phyloP scores from a whole-genome alignment of 1,139 yeast genomes.

The Arxiozyma bovina region DNA sequence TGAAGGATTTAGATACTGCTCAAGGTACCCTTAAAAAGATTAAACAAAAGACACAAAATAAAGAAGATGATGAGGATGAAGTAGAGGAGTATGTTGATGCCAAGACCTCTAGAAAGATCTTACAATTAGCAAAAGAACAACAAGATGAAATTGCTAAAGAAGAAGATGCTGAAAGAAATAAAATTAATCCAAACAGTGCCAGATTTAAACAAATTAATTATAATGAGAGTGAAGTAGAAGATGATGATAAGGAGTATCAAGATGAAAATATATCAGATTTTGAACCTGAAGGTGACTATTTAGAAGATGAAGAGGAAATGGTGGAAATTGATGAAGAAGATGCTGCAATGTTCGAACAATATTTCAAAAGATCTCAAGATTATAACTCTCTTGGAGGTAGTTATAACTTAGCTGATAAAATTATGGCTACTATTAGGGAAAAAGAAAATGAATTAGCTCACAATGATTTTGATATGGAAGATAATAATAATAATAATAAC shows the following conservation, averaged over 20 bases:
- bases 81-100: slow-evolving; percentile 67
- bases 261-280: slow-evolving; percentile 46
- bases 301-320: slow-evolving; percentile 46
- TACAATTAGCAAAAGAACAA: slow-evolving; percentile 83
- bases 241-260: slow-evolving; percentile 36
- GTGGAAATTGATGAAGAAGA: slow-evolving; percentile 61
- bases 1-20: slow-evolving; percentile 62
- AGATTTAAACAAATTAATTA: slow-evolving; percentile 25
- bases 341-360: slow-evolving; percentile 60
- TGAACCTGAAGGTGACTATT: slow-evolving; percentile 40
- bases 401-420: slow-evolving; percentile 79
- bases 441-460: slow-evolving; percentile 38
- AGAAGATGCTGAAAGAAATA: slow-evolving; percentile 31
- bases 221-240: slow-evolving; percentile 35
- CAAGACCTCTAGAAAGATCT: slow-evolving; percentile 69
- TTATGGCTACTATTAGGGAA: slow-evolving; percentile 79
- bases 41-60: slow-evolving; percentile 24
- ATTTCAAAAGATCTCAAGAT: slow-evolving; percentile 41
- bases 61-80: slow-evolving; percentile 28
- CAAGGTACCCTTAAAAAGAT: slow-evolving; percentile 56
- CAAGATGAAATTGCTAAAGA: slow-evolving; percentile 65
- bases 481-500: neutral
- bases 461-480: slow-evolving; percentile 22
- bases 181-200: slow-evolving; percentile 18
- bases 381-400: slow-evolving; percentile 37